A percentile compares a stretch with the other conserved stretches of the same genome.
phyloP scores from a whole-genome alignment of 2,329 filamentous ascomycete genomes.

The Diaporthe longicolla region DNA sequence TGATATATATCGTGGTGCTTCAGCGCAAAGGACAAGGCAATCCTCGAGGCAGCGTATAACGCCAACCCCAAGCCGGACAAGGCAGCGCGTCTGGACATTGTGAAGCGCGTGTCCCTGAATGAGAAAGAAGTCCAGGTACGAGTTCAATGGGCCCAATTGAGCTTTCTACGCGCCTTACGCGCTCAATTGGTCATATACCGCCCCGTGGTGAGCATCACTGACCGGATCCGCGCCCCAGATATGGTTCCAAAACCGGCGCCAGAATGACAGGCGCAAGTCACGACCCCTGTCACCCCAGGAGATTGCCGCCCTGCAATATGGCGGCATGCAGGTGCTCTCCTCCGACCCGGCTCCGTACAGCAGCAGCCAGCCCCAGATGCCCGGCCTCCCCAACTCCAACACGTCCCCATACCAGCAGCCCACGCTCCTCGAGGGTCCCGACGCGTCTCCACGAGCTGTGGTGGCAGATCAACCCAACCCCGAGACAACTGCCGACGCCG shows the following conservation, averaged over 20 bases:
- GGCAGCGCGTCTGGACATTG: constrained; percentile 85
- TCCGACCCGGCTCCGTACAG: constrained; percentile 57
- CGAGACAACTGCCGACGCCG: constrained; percentile 34
- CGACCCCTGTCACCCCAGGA: constrained; percentile 86
- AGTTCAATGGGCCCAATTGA: constrained; percentile 41
- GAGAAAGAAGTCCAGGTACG: constrained; percentile 97
- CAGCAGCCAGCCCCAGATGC: constrained; percentile 40
- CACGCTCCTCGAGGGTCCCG: constrained; percentile 13
- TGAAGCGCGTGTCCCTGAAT: constrained; percentile 86
- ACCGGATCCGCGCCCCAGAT: constrained; percentile 70
- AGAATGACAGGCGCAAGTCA: constrained; percentile 92
- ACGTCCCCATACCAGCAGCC: constrained; percentile 35
- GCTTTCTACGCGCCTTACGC: constrained; percentile 9
- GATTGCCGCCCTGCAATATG: constrained; percentile 72
- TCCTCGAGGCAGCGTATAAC: constrained; percentile 88
- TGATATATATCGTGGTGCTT: constrained; percentile 29
- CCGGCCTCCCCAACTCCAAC: constrained; percentile 32
- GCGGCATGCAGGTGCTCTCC: constrained; percentile 66
- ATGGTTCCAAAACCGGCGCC: constrained; percentile 96
- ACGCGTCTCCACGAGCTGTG: constrained; percentile 37
- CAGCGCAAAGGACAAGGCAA: constrained; percentile 89
- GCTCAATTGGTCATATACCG: constrained; percentile 26
- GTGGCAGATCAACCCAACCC: constrained; percentile 21
- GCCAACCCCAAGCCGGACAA: constrained; percentile 94
- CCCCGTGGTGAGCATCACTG: constrained; percentile 22